Percentiles rank a stretch among this genome's conserved stretches.
These are phyloP conservation scores for Talinum fruticosum DNA, from an alignment of 148 eudicot genomes.

Conservation along the genomic window DNA sequence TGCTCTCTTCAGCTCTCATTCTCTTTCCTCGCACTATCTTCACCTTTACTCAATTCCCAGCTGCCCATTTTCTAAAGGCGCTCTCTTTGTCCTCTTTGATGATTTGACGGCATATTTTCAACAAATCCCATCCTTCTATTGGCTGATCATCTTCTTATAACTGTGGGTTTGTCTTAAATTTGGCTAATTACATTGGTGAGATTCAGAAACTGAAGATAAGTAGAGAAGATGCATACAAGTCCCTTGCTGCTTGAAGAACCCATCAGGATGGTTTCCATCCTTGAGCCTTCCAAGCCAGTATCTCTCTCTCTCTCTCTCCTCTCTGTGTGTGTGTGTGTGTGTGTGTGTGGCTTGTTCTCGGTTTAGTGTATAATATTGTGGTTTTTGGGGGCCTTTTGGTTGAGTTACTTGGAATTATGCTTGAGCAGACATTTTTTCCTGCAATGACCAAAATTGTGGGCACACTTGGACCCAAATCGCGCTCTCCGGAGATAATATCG, in stretches of 20 bases:
- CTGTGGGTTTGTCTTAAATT: no score
- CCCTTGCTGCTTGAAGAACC: slow-evolving; percentile 76
- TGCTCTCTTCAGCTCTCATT: no score
- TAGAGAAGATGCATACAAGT: slow-evolving; percentile 21
- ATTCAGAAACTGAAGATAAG: not conserved
- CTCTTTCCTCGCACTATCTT: no score
- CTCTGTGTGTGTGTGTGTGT: no score
- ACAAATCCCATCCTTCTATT: not conserved
- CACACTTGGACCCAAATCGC: slow-evolving; percentile 79
- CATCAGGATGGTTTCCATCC: slow-evolving; percentile 83
- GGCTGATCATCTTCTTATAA: not conserved
- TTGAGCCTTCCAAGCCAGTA: slow-evolving; percentile 85
- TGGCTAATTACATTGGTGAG: not conserved
- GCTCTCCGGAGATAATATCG: slow-evolving; percentile 63
- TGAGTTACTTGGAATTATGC: not conserved
- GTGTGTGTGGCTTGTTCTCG: no score
- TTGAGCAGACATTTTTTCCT: slow-evolving; percentile 69
- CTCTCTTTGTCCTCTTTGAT: not conserved
- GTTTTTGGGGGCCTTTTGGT: no score
- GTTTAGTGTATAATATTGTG: no score
- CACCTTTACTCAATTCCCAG: not conserved
- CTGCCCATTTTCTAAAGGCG: not conserved
- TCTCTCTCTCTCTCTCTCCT: slow-evolving; percentile 5
- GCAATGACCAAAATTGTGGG: slow-evolving; percentile 96
- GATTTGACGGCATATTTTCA: not conserved